These are phyloP conservation scores for Lasiodiplodia hormozganensis DNA, from an alignment of 2,329 filamentous ascomycete species.

Conservation along the genomic window DNA sequence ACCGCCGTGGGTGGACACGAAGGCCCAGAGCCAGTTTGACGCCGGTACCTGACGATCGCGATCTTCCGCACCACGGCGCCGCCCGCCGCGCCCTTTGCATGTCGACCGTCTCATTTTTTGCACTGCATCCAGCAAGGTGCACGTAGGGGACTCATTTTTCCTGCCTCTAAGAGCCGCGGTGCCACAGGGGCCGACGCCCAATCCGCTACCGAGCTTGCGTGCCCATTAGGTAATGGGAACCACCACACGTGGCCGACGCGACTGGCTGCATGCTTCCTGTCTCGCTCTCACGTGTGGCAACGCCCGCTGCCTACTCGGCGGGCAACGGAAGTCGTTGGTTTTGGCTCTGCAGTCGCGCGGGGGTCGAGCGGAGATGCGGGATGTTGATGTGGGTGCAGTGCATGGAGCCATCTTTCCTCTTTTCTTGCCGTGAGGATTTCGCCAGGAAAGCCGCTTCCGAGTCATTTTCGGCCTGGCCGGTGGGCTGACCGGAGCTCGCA, in stretches of 20 bases:
- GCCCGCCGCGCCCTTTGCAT: constrained; percentile 18
- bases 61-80: constrained; percentile 29
- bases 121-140: constrained; percentile 18
- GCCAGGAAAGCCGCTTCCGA: constrained; percentile 1
- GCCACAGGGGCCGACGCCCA: constrained; percentile 13
- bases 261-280: constrained; percentile 8
- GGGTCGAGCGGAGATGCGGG: constrained; percentile 1
- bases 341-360: constrained; percentile 11
- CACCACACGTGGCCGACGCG: constrained; percentile 26
- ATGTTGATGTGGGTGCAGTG: constrained; percentile 4
- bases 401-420: constrained; percentile 8
- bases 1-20: background rate
- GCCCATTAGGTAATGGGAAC: constrained; percentile 27
- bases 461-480: background rate
- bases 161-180: background rate
- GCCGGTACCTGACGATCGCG: constrained; percentile 29
- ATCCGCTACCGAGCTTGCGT: constrained; percentile 24
- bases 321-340: constrained; percentile 17
- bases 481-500: constrained; percentile 21
- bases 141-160: constrained; percentile 6
- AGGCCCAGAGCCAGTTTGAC: constrained; percentile 6
- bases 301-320: background rate
- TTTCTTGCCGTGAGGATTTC: background rate
- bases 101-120: background rate
- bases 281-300: constrained; percentile 19